A percentile compares a stretch with the other conserved stretches of the same genome.
Conservation (phyloP, 768 basidiomycete species). For the Phaeotremella skinneri region DNA sequence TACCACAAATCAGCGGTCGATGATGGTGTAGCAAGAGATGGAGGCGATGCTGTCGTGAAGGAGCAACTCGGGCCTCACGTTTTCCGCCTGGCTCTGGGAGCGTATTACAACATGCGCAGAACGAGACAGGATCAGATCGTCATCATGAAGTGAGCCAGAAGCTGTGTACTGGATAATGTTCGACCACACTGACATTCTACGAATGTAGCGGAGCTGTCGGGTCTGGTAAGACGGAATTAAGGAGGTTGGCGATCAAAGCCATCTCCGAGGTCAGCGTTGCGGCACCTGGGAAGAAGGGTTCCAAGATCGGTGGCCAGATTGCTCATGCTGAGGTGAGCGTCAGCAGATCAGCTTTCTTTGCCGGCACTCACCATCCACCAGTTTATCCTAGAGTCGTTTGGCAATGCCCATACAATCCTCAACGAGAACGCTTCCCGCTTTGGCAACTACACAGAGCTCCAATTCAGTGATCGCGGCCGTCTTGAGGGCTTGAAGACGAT, state of each 20-base stretch:
- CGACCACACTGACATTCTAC: conserved; percentile 4
- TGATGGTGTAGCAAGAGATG: conserved; percentile 31
- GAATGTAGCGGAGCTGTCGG: conserved; percentile 76
- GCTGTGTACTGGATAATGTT: neutral
- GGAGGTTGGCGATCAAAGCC: conserved; percentile 84
- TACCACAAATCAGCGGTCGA: conserved; percentile 66
- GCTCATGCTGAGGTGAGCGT: conserved; percentile 75
- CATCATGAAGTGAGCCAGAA: conserved; percentile 67
- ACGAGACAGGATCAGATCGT: conserved; percentile 91
- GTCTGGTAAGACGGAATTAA: conserved; percentile 89
- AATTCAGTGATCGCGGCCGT: conserved; percentile 89
- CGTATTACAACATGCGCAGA: conserved; percentile 93
- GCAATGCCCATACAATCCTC: conserved; percentile 72
- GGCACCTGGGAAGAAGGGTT: conserved; percentile 87
- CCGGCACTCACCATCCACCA: conserved; percentile 8
- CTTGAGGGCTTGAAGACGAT: conserved; percentile 88
- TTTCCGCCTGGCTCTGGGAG: conserved; percentile 84
- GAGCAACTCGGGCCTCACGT: conserved; percentile 74
- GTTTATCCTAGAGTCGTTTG: conserved; percentile 93
- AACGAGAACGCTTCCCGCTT: conserved; percentile 95
- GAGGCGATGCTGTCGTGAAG: conserved; percentile 54
- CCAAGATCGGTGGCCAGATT: conserved; percentile 79
- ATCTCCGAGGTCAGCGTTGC: conserved; percentile 85
- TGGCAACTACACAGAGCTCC: conserved; percentile 96
- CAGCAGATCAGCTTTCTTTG: neutral